phyloP scores from a whole-genome alignment of 352 stramenopile species.

The Globisporangium cystogenes region DNA sequence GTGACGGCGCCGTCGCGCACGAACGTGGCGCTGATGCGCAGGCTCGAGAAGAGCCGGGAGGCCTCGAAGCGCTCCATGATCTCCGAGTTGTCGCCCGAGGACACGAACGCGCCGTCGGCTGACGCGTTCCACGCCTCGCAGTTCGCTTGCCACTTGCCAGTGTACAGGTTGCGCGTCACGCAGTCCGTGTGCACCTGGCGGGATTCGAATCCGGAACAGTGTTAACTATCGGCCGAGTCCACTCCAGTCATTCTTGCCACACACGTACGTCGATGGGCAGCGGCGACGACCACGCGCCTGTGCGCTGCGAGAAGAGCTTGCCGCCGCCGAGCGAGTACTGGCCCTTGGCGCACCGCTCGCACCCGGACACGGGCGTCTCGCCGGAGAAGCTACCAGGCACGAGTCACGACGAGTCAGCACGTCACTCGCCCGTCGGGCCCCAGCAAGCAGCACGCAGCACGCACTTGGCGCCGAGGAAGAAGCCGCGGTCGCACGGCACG shows the following conservation, averaged over 20 bases:
- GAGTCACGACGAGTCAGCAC: no score
- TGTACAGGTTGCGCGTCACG: constrained; percentile 71
- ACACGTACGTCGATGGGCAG: constrained; percentile 47
- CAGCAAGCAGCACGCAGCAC: constrained; percentile 10
- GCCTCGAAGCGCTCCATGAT: constrained; percentile 64
- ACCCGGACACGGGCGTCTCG: constrained; percentile 52
- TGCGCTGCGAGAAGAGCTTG: constrained; percentile 65
- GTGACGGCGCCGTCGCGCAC: constrained; percentile 67
- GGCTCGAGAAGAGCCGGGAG: constrained; percentile 62
- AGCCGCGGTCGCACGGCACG: constrained; percentile 62
- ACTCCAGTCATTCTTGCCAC: not conserved
- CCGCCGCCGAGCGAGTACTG: constrained; percentile 78
- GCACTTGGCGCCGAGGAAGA: constrained; percentile 75
- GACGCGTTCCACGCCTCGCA: constrained; percentile 68
- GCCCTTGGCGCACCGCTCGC: constrained; percentile 59
- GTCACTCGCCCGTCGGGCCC: no score
- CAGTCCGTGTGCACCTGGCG: constrained; percentile 57
- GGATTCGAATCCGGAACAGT: not conserved
- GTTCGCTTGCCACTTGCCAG: constrained; percentile 68
- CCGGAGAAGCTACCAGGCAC: constrained; percentile 41
- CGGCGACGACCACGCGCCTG: constrained; percentile 50
- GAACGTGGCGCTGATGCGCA: constrained; percentile 71
- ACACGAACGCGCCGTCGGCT: constrained; percentile 45
- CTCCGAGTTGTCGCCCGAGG: constrained; percentile 62
- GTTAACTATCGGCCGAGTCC: not conserved